Conservation (phyloP, 2,329 filamentous ascomycete genomes). For the Xylaria sp. region DNA sequence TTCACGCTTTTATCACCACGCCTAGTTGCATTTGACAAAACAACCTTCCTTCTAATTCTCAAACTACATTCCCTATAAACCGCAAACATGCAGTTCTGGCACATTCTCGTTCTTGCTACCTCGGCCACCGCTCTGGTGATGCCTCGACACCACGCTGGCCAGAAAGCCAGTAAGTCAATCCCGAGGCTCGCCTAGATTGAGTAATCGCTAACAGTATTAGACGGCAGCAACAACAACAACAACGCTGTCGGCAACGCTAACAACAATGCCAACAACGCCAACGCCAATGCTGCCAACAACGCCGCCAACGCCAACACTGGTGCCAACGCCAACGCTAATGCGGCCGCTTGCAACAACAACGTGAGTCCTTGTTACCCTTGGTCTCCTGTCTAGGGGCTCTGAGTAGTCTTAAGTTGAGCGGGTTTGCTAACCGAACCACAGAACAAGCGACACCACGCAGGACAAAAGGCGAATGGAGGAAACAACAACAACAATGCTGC, state of each 20-base stretch:
- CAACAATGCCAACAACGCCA: conserved; percentile 28
- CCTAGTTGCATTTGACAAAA: conserved; percentile 29
- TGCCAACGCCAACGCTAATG: conserved; percentile 31
- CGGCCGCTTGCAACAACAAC: conserved; percentile 40
- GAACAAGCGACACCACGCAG: conserved; percentile 42
- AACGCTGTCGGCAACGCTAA: conserved; percentile 25
- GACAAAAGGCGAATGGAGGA: conserved; percentile 34
- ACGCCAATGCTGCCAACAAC: conserved; percentile 33
- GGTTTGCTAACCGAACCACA: conserved; percentile 17
- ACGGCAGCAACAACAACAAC: conserved; percentile 25
- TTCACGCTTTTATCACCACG: conserved; percentile 36
- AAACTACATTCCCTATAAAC: conserved; percentile 16
- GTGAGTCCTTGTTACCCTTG: conserved; percentile 10
- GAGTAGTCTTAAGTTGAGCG: background rate
- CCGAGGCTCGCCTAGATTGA: background rate
- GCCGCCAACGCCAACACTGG: conserved; percentile 26
- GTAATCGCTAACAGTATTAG: conserved; percentile 22
- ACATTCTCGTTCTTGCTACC: conserved; percentile 44
- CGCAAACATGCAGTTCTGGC: conserved; percentile 46
- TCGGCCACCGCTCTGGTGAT: conserved; percentile 43
- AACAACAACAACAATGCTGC: conserved; percentile 33
- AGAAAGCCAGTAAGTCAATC: conserved; percentile 36
- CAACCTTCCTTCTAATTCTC: conserved; percentile 15
- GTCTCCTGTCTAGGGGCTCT: background rate
- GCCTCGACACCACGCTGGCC: conserved; percentile 44